Evolutionary conservation across 2,329 filamentous ascomycete species (phyloP).

Genomic region (Fusarium nisikadoi): DNA sequence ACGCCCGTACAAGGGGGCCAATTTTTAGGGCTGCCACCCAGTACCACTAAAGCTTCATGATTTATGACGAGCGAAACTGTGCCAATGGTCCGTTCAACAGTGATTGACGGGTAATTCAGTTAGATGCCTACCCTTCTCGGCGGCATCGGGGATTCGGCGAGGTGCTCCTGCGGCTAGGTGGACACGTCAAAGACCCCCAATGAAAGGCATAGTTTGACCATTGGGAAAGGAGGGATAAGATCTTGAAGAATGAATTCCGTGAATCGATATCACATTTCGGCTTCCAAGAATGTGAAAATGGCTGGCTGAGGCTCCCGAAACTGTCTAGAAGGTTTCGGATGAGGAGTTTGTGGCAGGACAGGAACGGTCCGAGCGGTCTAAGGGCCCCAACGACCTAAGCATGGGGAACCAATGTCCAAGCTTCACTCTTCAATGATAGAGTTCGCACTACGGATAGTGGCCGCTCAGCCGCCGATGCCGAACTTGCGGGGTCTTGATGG

Average conservation of each 20-base stretch:
- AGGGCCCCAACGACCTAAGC: no score
- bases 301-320: neutral
- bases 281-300: neutral
- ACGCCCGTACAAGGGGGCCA: rapidly evolving
- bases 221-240: no score
- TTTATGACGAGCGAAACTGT: no score
- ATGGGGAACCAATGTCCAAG: neutral
- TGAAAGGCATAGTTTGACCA: neutral
- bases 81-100: rapidly evolving
- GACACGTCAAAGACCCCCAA: neutral
- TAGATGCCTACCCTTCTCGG: rapidly evolving
- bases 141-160: neutral
- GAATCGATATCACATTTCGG: neutral
- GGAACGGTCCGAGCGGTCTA: neutral
- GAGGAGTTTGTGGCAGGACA: no score
- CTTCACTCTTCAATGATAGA: neutral
- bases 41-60: neutral
- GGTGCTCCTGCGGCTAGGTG: neutral
- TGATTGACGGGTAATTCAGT: neutral
- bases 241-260: neutral
- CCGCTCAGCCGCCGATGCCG: neutral
- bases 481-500: neutral
- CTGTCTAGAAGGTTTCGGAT: neutral
- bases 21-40: no score
- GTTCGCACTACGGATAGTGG: neutral